phyloP scores from a whole-genome alignment of 2,329 filamentous ascomycete species.

The Cladosporium austrohemisphaericum region DNA sequence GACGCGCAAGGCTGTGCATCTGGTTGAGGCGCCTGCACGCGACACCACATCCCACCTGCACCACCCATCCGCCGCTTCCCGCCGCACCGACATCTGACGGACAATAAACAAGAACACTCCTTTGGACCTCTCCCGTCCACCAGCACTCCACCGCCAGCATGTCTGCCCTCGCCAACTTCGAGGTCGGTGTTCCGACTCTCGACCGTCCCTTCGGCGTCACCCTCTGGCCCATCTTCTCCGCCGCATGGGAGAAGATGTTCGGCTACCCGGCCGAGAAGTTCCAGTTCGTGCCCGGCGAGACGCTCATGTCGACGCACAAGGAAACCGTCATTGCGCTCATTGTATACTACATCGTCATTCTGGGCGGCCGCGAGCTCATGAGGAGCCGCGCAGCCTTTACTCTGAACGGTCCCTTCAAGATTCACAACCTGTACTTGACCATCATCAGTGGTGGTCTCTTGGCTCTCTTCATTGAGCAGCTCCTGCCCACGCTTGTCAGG shows the following conservation, averaged over 20 bases:
- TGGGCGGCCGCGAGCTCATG: constrained; percentile 90
- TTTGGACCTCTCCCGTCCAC: neutral
- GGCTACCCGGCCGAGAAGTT: constrained; percentile 87
- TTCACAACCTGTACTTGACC: constrained; percentile 95
- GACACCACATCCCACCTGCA: constrained; percentile 6
- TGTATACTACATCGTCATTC: constrained; percentile 89
- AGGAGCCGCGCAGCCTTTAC: constrained; percentile 79
- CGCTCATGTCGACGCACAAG: constrained; percentile 85
- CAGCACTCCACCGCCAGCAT: constrained; percentile 35
- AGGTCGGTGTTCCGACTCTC: constrained; percentile 65
- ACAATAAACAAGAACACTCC: neutral
- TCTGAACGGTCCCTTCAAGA: constrained; percentile 83
- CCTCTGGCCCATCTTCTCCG: constrained; percentile 92
- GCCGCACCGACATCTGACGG: neutral
- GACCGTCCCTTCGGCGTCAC: constrained; percentile 88
- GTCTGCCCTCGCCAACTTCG: constrained; percentile 52
- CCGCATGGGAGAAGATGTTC: constrained; percentile 69
- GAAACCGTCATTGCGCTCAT: constrained; percentile 76
- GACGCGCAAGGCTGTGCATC: constrained; percentile 14
- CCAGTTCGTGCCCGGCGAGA: constrained; percentile 73
- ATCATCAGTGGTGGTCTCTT: constrained; percentile 76
- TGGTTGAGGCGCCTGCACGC: constrained; percentile 12
- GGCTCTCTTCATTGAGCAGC: constrained; percentile 83
- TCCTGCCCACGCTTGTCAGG: constrained; percentile 76
- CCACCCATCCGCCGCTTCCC: constrained; percentile 10